Base-by-base conservation (phyloP, 768 basidiomycete genomes). In the Pisolithus marmoratus region DNA sequence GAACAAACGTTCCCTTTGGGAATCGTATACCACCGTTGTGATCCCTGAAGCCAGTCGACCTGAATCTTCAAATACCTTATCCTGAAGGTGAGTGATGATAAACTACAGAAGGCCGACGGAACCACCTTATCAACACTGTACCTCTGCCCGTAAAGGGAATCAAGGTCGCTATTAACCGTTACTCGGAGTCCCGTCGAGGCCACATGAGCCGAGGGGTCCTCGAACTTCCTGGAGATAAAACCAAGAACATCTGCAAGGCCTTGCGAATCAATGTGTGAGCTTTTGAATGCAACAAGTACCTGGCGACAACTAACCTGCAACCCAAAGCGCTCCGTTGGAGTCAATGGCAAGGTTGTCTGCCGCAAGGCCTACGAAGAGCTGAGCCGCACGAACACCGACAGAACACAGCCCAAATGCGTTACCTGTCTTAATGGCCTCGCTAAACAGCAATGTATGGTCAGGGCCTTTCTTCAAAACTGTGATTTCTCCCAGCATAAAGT, bases 341-440 rank as follows among this genome's bases (percentile, higher is more conserved):
- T 85, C 85, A 6, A 87, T 62, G 37, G 78, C 69, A 1, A 84
- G 60, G 59, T 89, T 88, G 60, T 90, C 88, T 56, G 84, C 42
- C 4, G 57, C 63, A 29, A 75, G 71, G 59, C 80, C 83, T 80
- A 52, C 22, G 38, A 48, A 42, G 27, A 53, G 8, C 54, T 46
- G 26, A 47, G 63, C 47, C 42, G 8, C 2, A 20, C 23, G 31
- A 38, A 34, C 24, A 22, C 31, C 15, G 15, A 26, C 46, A 40
- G n/a, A 8, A 20, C 14, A 46, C 42, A 48, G 29, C 29, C 50
- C 64, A 51, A 41, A 24, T 44, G 49, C 6, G 55, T 29, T 38
- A 84, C 84, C 84, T n/a, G 76, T 72, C 22, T 67, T 58, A 41
- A 89, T 76, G 11, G 62, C 56, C 56, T 87, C 85, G 3, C 66